Percentiles rank a stretch among this genome's conserved stretches.
These are phyloP conservation scores for Globisporangium carolinianum DNA, from an alignment of 352 stramenopile species.

Conservation along the genomic window DNA sequence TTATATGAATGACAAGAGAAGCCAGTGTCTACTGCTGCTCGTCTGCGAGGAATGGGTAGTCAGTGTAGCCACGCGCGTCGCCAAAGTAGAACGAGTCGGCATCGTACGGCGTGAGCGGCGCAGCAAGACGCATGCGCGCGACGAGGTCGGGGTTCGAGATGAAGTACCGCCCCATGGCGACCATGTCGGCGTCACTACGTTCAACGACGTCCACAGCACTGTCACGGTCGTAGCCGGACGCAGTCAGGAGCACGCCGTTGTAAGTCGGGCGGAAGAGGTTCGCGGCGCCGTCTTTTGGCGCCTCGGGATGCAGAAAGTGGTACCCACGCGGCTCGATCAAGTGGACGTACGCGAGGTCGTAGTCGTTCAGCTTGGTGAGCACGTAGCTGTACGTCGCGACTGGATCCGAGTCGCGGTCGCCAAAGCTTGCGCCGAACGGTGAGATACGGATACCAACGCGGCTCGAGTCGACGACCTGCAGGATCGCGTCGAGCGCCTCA, in stretches of 20 bases:
- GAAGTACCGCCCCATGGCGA: conserved; percentile 56
- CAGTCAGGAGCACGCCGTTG: conserved; percentile 49
- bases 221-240: conserved; percentile 50
- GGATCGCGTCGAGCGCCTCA: conserved; percentile 59
- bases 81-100: conserved; percentile 15
- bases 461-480: conserved; percentile 23
- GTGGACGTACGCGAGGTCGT: conserved; percentile 53
- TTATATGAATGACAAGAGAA: too few relatives aligned
- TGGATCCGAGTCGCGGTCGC: conserved; percentile 34
- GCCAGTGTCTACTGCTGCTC: neutral
- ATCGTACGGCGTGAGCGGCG: conserved; percentile 23
- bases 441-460: conserved; percentile 42
- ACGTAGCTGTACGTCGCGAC: conserved; percentile 44
- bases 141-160: conserved; percentile 46
- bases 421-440: conserved; percentile 42
- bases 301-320: conserved; percentile 26
- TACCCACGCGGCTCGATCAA: conserved; percentile 51
- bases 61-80: conserved; percentile 18
- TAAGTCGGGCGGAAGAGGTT: conserved; percentile 48
- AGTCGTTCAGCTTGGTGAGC: conserved; percentile 43
- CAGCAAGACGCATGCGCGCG: conserved; percentile 14
- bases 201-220: conserved; percentile 40
- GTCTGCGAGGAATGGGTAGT: conserved; percentile 15
- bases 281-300: conserved; percentile 31
- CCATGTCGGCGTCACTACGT: conserved; percentile 41